These are phyloP conservation scores for Clonostachys chloroleuca DNA, from an alignment of 2,329 filamentous ascomycete species.

Conservation along the genomic window DNA sequence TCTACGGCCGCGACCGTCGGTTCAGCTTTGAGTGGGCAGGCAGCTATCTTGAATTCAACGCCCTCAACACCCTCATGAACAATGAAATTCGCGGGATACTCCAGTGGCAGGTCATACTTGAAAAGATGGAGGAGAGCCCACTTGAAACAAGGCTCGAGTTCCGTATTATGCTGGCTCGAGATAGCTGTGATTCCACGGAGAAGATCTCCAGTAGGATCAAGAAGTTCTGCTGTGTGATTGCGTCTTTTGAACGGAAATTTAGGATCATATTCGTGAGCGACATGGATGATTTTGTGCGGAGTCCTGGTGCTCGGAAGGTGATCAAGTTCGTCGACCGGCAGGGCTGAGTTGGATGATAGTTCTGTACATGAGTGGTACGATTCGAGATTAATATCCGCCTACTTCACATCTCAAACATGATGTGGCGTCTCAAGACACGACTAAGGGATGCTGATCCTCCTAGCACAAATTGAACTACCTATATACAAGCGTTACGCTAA, in stretches of 20 bases:
- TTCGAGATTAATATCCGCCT: too few species aligned
- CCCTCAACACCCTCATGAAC: slow-evolving; percentile 14
- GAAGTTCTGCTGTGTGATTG: too few species aligned
- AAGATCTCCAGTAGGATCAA: too few species aligned
- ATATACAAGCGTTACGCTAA: too few species aligned
- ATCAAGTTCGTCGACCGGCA: not conserved
- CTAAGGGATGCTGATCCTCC: too few species aligned
- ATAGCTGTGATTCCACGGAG: too few species aligned
- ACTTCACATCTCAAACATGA: too few species aligned
- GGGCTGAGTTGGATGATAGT: not conserved
- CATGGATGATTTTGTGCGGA: not conserved
- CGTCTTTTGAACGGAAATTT: not conserved
- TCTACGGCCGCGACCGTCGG: slow-evolving; percentile 32
- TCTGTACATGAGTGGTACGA: too few species aligned
- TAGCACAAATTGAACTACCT: too few species aligned
- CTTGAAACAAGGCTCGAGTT: too few species aligned
- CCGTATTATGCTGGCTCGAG: too few species aligned
- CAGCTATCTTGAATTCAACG: slow-evolving; percentile 27
- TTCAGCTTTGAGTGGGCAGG: slow-evolving; percentile 37
- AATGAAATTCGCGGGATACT: slow-evolving; percentile 19
- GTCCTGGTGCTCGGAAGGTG: not conserved
- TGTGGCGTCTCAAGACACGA: too few species aligned
- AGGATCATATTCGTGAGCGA: not conserved
- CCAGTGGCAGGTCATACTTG: slow-evolving; percentile 36
- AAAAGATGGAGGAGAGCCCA: slow-evolving; percentile 10